phyloP scores from a whole-genome alignment of 768 basidiomycete species.

The Termitomyces sp. region DNA sequence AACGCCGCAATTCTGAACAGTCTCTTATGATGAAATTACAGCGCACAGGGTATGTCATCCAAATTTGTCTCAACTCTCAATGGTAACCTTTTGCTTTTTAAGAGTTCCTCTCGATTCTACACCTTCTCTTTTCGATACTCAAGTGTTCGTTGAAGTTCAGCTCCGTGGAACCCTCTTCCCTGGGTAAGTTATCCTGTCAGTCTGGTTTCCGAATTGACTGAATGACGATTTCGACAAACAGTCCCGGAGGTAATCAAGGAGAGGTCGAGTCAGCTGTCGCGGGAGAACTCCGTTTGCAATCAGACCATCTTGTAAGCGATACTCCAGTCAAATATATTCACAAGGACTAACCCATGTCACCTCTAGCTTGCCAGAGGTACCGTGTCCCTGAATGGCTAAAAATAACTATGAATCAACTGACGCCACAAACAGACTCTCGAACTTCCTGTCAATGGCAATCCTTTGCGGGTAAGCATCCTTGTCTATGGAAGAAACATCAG shows the following conservation, averaged over 20 bases:
- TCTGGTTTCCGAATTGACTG: not conserved
- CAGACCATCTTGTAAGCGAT: not conserved
- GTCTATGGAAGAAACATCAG: not conserved
- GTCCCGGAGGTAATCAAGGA: not conserved
- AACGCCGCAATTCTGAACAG: too few relatives aligned
- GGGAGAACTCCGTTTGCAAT: not conserved
- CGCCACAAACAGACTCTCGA: not conserved
- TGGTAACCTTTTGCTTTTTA: not conserved
- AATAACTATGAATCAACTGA: not conserved
- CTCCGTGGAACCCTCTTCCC: not conserved
- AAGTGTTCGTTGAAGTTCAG: not conserved
- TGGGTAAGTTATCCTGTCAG: not conserved
- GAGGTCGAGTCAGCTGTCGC: not conserved
- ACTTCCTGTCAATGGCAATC: slow-evolving; percentile 1
- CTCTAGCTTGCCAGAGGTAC: slow-evolving; percentile 1
- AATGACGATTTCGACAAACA: not conserved
- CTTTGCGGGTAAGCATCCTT: not conserved
- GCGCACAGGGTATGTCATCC: not conserved
- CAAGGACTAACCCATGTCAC: not conserved
- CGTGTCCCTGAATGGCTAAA: not conserved
- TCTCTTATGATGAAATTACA: not conserved
- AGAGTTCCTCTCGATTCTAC: not conserved
- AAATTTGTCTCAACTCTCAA: not conserved
- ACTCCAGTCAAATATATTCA: not conserved
- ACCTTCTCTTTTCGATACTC: not conserved